Evolutionary conservation across 768 basidiomycete genomes (phyloP), one percentile per base, ranked within the genome.

Genomic region (Sarcodon aspratus): DNA sequence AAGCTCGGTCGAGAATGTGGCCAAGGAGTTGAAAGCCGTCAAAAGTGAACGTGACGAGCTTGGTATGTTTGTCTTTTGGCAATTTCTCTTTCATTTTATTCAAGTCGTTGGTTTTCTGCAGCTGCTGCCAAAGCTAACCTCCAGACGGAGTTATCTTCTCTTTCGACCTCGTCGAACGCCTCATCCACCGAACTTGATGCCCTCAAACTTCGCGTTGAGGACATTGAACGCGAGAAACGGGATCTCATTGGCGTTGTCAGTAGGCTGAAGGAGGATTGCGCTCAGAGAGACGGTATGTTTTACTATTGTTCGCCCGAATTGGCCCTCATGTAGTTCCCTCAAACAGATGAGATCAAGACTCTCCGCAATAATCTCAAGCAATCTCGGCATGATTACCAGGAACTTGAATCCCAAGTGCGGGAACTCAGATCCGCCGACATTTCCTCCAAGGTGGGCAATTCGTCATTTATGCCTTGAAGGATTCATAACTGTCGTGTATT

Each of bases 161-260:
- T 88, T 6, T 74, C 76, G 9, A 75, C 58, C 35, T 76, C 82
- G 0, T 78, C 83, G 40, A 70, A 78, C 9, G 70, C 78, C 0
- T 82, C 86, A 2, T 79, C 80, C 3, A 66, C 71, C 1, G 84
- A 84, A 59, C 61, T 79, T 7, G 80, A 79, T 34, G 61, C 66
- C 6, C 60, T 88, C 35, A 79, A 73, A 54, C 73, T 66, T 48
- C 76, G 78, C 36, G 66, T 85, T 4, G 80, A 89, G 17, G 85
- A 89, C 52, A 75, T 76, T 1, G 90, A 96, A 54, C 75, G 86
- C 48, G 94, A 96, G 70, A 96, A 96, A 66, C 79, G 91, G 33
- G 90, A 94, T 53, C 74, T 96, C 44, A 71, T 94, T 38, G 79
- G 76, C 31, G 85, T 92, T 40, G 78, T 93, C 5, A 91, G 85